Evolutionary conservation across 2,329 filamentous ascomycete genomes (phyloP).

Genomic region (Graphiopsis chlorocephala): DNA sequence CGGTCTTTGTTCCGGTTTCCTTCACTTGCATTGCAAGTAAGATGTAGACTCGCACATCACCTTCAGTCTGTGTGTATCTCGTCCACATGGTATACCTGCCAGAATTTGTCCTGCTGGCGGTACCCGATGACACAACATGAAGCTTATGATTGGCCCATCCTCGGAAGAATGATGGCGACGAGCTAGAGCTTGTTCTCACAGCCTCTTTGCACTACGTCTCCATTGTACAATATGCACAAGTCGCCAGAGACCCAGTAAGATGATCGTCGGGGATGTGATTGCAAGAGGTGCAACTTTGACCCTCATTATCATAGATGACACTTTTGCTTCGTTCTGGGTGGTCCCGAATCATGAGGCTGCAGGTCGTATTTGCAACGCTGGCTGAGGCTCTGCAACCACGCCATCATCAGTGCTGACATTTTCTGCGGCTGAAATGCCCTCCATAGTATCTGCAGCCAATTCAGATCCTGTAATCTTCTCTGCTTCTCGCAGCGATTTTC

Average conservation of each 20-base stretch:
- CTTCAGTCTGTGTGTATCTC: background rate
- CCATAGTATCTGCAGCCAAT: background rate
- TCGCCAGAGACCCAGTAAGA: background rate
- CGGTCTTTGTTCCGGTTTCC: background rate
- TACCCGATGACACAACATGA: background rate
- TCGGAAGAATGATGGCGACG: background rate
- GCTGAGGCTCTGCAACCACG: background rate
- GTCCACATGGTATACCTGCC: background rate
- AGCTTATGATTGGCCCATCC: background rate
- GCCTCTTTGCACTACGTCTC: background rate
- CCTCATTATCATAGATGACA: background rate
- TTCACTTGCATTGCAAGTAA: background rate
- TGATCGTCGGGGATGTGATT: background rate
- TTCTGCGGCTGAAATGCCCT: background rate
- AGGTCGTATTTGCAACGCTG: background rate
- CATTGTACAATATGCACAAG: background rate
- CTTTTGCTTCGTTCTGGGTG: background rate
- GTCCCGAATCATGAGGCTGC: background rate
- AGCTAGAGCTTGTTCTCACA: background rate
- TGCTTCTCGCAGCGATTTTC: background rate
- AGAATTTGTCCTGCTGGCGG: no score
- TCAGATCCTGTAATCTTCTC: background rate
- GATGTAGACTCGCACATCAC: background rate
- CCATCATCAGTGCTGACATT: no score
- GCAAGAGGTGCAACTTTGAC: background rate